These are phyloP conservation scores for Russula abietina DNA, from an alignment of 768 basidiomycete species.

Conservation along the genomic window DNA sequence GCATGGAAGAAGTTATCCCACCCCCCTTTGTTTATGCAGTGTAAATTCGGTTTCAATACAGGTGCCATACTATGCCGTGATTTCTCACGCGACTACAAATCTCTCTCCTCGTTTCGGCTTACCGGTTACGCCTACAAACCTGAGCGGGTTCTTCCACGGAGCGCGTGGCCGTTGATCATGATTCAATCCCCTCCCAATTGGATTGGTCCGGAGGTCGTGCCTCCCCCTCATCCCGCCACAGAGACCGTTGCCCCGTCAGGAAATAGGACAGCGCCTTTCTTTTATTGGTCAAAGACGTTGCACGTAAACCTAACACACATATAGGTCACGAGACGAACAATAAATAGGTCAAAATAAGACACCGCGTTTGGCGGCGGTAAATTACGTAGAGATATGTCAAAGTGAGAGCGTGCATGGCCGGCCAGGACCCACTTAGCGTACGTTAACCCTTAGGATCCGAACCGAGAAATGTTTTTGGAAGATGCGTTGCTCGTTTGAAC, in stretches of 20 bases:
- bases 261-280: neutral
- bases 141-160: neutral
- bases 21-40: neutral
- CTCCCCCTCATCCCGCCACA: neutral
- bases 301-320: neutral
- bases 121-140: neutral
- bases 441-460: slow-evolving; percentile 10
- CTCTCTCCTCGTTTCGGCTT: neutral
- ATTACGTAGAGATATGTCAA: slow-evolving; percentile 11
- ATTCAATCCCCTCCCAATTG: neutral
- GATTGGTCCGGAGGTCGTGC: neutral
- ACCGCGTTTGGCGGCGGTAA: neutral
- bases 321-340: neutral
- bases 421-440: neutral
- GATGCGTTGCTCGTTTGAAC: neutral
- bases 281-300: neutral
- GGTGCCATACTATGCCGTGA: neutral
- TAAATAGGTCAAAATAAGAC: neutral
- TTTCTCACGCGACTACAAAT: neutral
- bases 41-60: neutral
- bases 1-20: neutral
- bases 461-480: neutral
- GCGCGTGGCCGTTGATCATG: neutral
- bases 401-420: neutral
- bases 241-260: neutral